phyloP scores from a whole-genome alignment of 345 rosid species.

The Lumnitzera littorea region DNA sequence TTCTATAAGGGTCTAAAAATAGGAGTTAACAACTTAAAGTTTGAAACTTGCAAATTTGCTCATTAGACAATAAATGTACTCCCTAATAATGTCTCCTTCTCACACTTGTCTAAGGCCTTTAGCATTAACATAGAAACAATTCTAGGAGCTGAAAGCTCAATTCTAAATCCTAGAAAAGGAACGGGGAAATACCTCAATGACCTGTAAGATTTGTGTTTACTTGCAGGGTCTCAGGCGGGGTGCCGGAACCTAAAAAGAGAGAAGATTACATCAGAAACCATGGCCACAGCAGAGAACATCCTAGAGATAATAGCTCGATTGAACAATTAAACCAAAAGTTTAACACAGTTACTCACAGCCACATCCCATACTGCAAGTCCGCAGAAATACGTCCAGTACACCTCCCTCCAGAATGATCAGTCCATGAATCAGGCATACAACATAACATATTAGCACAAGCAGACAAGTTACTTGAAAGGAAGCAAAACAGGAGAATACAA shows the following conservation, averaged over 20 bases:
- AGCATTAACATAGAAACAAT: neutral
- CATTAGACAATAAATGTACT: no score
- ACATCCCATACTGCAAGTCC: conserved; percentile 14
- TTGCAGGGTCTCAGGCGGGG: conserved; percentile 30
- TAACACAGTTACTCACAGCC: conserved; percentile 27
- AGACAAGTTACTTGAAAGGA: conserved; percentile 1
- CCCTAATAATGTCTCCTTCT: no score
- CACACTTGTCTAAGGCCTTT: no score
- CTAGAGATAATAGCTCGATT: conserved; percentile 3
- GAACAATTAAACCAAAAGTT: neutral
- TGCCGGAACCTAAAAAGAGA: conserved; percentile 25
- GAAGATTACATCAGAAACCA: conserved; percentile 10
- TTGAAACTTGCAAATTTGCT: neutral
- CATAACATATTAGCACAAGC: conserved; percentile 34
- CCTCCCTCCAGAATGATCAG: conserved; percentile 43
- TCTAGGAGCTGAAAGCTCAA: neutral
- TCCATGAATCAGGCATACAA: conserved; percentile 56
- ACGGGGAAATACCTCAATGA: neutral
- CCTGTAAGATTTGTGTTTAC: conserved; percentile 16
- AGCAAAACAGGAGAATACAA: neutral
- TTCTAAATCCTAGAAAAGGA: neutral
- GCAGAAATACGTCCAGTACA: conserved; percentile 34
- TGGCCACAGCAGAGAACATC: neutral
- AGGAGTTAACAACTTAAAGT: no score
- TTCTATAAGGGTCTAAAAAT: no score